Evolutionary conservation across 179 eudicot genomes (phyloP).

Genomic region (Dionaea muscipula): DNA sequence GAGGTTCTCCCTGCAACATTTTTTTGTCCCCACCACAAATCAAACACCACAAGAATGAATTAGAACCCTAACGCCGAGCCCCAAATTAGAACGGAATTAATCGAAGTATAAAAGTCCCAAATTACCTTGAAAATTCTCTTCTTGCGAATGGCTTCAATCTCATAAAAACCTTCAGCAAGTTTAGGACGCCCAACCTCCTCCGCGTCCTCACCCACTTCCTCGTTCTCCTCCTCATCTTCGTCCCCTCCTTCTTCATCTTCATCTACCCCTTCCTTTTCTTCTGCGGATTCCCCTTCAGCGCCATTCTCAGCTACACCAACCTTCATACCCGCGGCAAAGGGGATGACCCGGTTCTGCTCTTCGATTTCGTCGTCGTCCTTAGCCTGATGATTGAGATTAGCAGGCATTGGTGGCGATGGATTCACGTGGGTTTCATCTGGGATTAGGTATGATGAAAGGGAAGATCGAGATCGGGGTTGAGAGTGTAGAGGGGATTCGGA

Average conservation of each 20-base stretch:
- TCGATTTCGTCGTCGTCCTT: conserved; percentile 2
- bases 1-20: conserved; percentile 52
- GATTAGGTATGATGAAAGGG: conserved; percentile 5
- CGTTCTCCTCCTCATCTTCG: conserved; percentile 12
- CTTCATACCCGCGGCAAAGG: conserved; percentile 3
- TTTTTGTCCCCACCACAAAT: conserved; percentile 5
- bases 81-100: background rate
- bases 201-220: conserved; percentile 4
- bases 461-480: conserved; percentile 6
- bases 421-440: conserved; percentile 10
- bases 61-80: background rate
- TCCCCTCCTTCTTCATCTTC: conserved; percentile 16
- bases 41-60: background rate
- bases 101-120: background rate
- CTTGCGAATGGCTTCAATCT: conserved; percentile 61
- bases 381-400: too few relatives aligned
- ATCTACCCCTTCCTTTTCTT: conserved; percentile 12
- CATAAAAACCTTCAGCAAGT: conserved; percentile 73
- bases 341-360: background rate
- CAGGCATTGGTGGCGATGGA: background rate
- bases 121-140: conserved; percentile 68
- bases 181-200: conserved; percentile 24
- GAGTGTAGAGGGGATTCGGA: conserved; percentile 4
- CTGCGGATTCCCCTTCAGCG: conserved; percentile 7
- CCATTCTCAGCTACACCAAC: conserved; percentile 12